phyloP scores from a whole-genome alignment of 257 asterid genomes.

The Solanum lignicaule region DNA sequence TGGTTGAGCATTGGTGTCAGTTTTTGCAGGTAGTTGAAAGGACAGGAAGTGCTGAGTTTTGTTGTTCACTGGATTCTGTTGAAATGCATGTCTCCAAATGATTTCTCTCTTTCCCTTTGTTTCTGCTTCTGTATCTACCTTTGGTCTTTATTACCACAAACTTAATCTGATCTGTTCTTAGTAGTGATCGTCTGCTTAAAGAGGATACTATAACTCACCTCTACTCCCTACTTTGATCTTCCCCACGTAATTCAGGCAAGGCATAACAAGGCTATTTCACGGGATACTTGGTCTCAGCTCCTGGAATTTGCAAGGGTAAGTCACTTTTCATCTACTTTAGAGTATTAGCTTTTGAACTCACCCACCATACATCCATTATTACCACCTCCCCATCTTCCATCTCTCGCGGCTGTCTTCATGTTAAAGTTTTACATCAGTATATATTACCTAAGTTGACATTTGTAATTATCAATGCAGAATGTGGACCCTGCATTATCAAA shows the following conservation, averaged over 20 bases:
- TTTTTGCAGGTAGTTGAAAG: slow-evolving; percentile 64
- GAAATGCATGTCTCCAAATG: neutral
- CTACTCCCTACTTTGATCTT: neutral
- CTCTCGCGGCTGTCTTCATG: neutral
- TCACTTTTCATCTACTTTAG: neutral
- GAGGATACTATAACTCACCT: neutral
- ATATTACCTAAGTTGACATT: neutral
- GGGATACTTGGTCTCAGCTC: slow-evolving; percentile 97
- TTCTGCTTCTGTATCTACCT: neutral
- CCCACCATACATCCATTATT: neutral
- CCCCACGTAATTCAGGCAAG: slow-evolving; percentile 51
- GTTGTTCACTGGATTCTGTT: neutral
- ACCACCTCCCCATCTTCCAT: neutral
- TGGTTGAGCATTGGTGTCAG: slow-evolving; percentile 98
- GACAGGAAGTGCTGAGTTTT: neutral
- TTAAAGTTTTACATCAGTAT: neutral
- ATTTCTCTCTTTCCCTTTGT: neutral
- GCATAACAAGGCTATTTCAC: slow-evolving; percentile 94
- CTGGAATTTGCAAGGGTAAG: slow-evolving; percentile 94
- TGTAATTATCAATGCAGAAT: slow-evolving; percentile 36
- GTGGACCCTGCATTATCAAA: slow-evolving; percentile 79
- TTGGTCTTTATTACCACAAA: neutral
- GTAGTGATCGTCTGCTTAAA: neutral
- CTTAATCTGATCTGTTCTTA: neutral
- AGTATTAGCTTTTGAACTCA: neutral